Percentiles rank a stretch among this genome's conserved stretches.
These are phyloP conservation scores for Salix exigua DNA, from an alignment of 345 rosid genomes.

Conservation along the genomic window DNA sequence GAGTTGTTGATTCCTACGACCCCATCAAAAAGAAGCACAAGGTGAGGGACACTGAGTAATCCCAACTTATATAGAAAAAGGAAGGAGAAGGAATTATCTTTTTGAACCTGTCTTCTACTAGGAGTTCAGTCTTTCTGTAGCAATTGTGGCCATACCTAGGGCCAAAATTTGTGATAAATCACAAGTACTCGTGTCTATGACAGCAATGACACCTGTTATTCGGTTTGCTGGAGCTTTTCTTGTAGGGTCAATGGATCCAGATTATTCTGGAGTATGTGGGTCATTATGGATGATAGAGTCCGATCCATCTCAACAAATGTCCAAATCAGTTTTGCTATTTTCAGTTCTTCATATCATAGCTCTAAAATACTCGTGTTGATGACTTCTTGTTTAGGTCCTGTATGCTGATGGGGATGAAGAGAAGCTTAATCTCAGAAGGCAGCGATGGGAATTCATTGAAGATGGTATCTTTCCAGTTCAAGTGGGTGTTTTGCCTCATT, in stretches of 20 bases:
- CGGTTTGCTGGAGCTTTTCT: background rate
- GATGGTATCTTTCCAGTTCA: slow-evolving; percentile 19
- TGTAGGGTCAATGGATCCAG: background rate
- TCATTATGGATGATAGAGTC: background rate
- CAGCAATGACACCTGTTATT: slow-evolving; percentile 1
- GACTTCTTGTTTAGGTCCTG: slow-evolving; percentile 38
- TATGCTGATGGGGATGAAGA: slow-evolving; percentile 75
- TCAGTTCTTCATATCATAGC: slow-evolving; percentile 7
- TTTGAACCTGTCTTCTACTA: background rate
- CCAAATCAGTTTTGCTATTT: background rate
- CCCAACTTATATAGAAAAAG: background rate
- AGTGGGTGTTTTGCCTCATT: slow-evolving; percentile 23
- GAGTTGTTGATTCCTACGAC: slow-evolving; percentile 48
- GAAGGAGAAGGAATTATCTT: background rate
- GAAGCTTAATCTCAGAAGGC: slow-evolving; percentile 43
- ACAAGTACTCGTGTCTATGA: background rate
- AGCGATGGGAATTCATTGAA: slow-evolving; percentile 52
- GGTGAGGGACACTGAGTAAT: slow-evolving; percentile 40
- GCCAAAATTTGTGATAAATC: slow-evolving; percentile 1
- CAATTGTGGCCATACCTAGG: background rate
- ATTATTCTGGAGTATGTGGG: slow-evolving; percentile 3
- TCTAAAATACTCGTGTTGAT: slow-evolving; percentile 2
- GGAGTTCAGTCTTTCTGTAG: background rate
- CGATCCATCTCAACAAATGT: background rate
- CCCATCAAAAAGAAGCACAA: slow-evolving; percentile 45